Percentiles rank a stretch among this genome's conserved stretches.
These are phyloP conservation scores for Paxillus rubicundulus DNA, from an alignment of 768 basidiomycete species.

Conservation along the genomic window DNA sequence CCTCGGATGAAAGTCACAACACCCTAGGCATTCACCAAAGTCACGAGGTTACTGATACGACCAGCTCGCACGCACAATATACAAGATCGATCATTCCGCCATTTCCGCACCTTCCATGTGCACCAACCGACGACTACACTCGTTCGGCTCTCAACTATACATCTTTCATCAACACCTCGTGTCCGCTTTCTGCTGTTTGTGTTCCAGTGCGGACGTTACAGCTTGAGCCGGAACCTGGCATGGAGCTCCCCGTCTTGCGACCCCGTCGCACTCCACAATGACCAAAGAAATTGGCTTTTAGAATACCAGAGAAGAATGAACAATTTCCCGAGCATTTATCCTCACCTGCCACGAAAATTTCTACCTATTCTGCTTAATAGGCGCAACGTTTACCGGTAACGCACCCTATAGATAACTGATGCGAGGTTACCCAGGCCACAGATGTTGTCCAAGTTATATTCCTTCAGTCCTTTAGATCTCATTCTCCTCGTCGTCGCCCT, in stretches of 20 bases:
- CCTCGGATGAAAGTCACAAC: not conserved
- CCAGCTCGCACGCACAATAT: not conserved
- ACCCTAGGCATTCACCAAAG: conserved; percentile 4
- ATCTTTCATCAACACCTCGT: not conserved
- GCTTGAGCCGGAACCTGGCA: conserved; percentile 32
- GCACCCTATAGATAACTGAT: not conserved
- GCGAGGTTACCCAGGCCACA: not conserved
- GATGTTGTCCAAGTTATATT: not conserved
- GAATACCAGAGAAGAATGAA: not conserved
- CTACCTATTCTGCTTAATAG: not conserved
- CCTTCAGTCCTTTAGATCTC: not conserved
- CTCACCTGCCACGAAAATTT: not conserved
- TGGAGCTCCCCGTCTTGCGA: conserved; percentile 24
- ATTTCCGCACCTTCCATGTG: not conserved
- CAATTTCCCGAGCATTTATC: not conserved
- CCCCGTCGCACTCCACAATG: no score
- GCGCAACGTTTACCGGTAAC: not conserved
- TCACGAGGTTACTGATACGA: conserved; percentile 16
- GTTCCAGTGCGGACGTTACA: conserved; percentile 31
- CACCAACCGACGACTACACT: not conserved
- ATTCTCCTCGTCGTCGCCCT: not conserved
- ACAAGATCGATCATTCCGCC: not conserved
- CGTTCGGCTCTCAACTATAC: not conserved
- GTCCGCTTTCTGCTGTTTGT: conserved; percentile 2
- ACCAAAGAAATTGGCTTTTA: not conserved